phyloP scores from a whole-genome alignment of 768 basidiomycete genomes.

The Phaffia australis region DNA sequence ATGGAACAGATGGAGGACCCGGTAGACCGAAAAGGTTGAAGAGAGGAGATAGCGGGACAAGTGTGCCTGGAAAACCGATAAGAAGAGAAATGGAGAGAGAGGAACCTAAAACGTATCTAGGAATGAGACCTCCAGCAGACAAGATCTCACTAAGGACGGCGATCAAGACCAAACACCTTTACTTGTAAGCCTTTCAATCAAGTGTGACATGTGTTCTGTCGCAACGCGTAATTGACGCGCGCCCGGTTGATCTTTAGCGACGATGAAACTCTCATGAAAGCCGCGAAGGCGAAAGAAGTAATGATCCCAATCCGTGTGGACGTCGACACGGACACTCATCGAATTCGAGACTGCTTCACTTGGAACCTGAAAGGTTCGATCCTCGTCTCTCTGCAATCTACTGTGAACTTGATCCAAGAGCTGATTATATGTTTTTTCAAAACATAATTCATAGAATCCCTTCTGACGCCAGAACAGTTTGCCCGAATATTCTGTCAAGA shows the following conservation, averaged over 20 bases:
- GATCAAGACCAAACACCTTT: slow-evolving; percentile 54
- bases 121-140: slow-evolving; percentile 66
- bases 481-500: slow-evolving; percentile 80
- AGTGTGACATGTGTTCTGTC: neutral
- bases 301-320: slow-evolving; percentile 92
- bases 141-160: slow-evolving; percentile 57
- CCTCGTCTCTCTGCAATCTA: neutral
- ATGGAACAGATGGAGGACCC: slow-evolving; percentile 31
- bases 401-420: neutral
- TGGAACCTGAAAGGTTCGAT: slow-evolving; percentile 74
- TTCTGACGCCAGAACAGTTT: slow-evolving; percentile 74
- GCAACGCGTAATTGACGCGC: slow-evolving; percentile 2
- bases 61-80: slow-evolving; percentile 28
- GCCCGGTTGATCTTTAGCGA: slow-evolving; percentile 39
- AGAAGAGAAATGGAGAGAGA: slow-evolving; percentile 50
- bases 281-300: slow-evolving; percentile 48
- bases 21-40: slow-evolving; percentile 56
- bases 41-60: slow-evolving; percentile 37
- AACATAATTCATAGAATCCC: slow-evolving; percentile 42
- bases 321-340: slow-evolving; percentile 79
- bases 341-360: slow-evolving; percentile 86
- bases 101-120: slow-evolving; percentile 55
- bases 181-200: slow-evolving; percentile 50
- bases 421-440: neutral
- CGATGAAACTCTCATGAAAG: slow-evolving; percentile 52